A percentile compares a stretch with the other conserved stretches of the same genome.
Conservation (phyloP, 352 stramenopile genomes). For the Thalassiosira delicatula region DNA sequence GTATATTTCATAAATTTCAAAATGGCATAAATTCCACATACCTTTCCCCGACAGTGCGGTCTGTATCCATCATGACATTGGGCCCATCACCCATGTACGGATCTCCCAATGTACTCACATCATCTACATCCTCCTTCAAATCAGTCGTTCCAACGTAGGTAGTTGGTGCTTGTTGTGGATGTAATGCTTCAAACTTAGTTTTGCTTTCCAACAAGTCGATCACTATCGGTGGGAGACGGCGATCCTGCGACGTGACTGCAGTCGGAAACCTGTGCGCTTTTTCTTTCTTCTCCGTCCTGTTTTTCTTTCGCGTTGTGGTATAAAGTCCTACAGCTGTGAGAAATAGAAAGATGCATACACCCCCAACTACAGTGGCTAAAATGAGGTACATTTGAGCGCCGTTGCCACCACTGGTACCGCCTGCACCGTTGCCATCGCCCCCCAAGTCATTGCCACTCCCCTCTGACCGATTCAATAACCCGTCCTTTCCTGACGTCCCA, state of each 20-base stretch:
- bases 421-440: too few species aligned
- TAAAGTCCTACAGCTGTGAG: constrained; percentile 17
- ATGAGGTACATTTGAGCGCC: neutral
- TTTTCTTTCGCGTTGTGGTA: constrained; percentile 9
- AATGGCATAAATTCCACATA: constrained; percentile 20
- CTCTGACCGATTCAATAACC: too few species aligned
- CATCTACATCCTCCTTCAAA: constrained; percentile 18
- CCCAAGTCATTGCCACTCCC: too few species aligned
- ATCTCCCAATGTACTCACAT: constrained; percentile 44
- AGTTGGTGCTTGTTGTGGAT: constrained; percentile 1
- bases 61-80: constrained; percentile 19
- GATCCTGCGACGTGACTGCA: too few species aligned
- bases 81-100: constrained; percentile 31
- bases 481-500: too few species aligned
- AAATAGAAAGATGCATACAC: neutral
- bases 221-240: too few species aligned
- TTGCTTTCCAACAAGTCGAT: too few species aligned
- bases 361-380: neutral
- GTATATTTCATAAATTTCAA: too few species aligned
- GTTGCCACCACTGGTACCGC: constrained; percentile 6
- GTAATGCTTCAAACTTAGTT: constrained; percentile 3
- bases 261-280: neutral
- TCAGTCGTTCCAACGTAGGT: constrained; percentile 6
- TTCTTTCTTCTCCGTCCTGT: neutral
- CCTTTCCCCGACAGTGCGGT: constrained; percentile 40